phyloP scores from a whole-genome alignment of 139 green algal species.

The Chlamydomonas schloesseri region DNA sequence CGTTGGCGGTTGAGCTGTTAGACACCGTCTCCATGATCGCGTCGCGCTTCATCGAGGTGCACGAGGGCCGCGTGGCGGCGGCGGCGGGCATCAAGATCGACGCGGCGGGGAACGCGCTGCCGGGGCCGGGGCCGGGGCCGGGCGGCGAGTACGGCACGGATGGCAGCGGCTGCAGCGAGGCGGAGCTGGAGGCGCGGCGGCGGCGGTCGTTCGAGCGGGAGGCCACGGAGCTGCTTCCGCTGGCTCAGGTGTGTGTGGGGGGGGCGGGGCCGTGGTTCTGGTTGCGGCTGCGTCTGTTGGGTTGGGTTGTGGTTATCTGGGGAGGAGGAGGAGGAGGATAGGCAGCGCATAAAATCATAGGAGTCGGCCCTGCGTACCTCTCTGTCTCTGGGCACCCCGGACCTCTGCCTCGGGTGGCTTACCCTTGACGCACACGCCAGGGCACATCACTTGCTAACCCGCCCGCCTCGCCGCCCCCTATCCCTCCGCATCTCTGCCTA shows the following conservation, averaged over 20 bases:
- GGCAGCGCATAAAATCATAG: too few relatives aligned
- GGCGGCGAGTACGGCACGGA: background rate
- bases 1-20: constrained; percentile 20
- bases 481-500: too few relatives aligned
- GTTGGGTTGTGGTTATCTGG: too few relatives aligned
- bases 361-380: too few relatives aligned
- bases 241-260: background rate
- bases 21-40: constrained; percentile 14
- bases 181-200: background rate
- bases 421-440: too few relatives aligned
- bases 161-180: background rate
- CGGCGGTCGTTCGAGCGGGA: constrained; percentile 11
- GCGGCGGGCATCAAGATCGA: constrained; percentile 3
- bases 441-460: too few relatives aligned
- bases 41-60: constrained; percentile 23
- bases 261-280: too few relatives aligned
- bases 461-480: too few relatives aligned
- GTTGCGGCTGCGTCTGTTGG: too few relatives aligned
- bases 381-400: too few relatives aligned
- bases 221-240: constrained; percentile 11
- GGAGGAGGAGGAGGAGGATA: too few relatives aligned
- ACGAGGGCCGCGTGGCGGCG: constrained; percentile 27
- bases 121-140: background rate
- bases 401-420: too few relatives aligned
- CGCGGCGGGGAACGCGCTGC: background rate